phyloP scores from a whole-genome alignment of 2,329 filamentous ascomycete genomes.

The Shiraia bambusicola region DNA sequence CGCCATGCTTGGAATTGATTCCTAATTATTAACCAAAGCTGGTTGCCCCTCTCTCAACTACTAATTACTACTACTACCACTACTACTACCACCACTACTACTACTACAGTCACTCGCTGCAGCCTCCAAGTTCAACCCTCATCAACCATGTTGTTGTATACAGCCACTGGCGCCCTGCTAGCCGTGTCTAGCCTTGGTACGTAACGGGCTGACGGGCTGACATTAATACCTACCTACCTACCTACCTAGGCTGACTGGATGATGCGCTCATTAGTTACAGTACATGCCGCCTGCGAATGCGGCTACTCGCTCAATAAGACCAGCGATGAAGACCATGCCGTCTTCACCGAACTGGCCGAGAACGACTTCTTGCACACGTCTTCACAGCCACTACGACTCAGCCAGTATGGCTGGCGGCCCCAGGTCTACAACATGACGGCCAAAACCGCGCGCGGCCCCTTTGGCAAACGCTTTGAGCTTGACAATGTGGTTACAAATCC shows the following conservation, averaged over 20 bases:
- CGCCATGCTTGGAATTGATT: too few relatives aligned
- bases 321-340: conserved; percentile 41
- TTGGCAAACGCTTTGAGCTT: conserved; percentile 63
- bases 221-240: too few relatives aligned
- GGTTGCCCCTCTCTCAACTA: too few relatives aligned
- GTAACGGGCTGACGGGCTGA: conserved; percentile 10
- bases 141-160: conserved; percentile 23
- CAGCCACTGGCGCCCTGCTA: conserved; percentile 25
- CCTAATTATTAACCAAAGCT: too few relatives aligned
- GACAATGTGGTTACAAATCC: conserved; percentile 61
- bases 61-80: too few relatives aligned
- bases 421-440: conserved; percentile 68
- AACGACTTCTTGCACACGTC: conserved; percentile 68
- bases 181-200: conserved; percentile 35
- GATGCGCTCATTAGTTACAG: conserved; percentile 26
- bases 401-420: conserved; percentile 58
- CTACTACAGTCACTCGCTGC: conserved; percentile 26
- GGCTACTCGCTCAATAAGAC: conserved; percentile 63
- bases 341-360: conserved; percentile 71
- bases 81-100: conserved; percentile 7
- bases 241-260: conserved; percentile 10
- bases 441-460: conserved; percentile 61
- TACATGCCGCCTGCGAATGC: conserved; percentile 64
- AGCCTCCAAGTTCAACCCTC: conserved; percentile 11
- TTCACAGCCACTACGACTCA: conserved; percentile 45